Evolutionary conservation across 805 yeast genomes (phyloP), one percentile per base, ranked within the genome.

Genomic region (Starmerella gropengiesseri): DNA sequence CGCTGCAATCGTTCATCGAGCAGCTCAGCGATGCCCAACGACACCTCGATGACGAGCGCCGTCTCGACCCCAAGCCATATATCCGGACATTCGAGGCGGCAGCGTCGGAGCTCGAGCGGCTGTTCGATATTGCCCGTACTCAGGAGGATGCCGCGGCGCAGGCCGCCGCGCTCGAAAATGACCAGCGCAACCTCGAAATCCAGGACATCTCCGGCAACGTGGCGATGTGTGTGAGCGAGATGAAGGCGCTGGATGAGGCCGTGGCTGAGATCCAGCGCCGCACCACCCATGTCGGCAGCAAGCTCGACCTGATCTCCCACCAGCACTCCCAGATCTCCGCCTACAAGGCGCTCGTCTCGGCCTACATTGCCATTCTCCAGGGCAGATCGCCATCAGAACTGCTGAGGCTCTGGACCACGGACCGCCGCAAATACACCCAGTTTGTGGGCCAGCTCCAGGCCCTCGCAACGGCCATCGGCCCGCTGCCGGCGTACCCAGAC

Each of bases 81-180:
- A 89, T 89, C 36, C 73, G 95, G 52, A 84, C 95, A 0, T 87
- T 91, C 60, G 96, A 89, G 58, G 76, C 87, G 1, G 83, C 91
- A 2, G 65, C 86, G 34, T 69, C 76, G 35, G 89, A 84, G 55
- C 65, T 89, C 50, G 73, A 75, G 53, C 68, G 67, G 38, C 62
- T 91, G 32, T 69, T 69, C 35, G 71, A 69, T 1, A 79, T 79
- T 33, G 74, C 86, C 3, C 57, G 62, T 4, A 58, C 60, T 13
- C 69, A 69, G 41, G 78, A 75, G 48, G 62, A 62, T 4, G 61
- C 63, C n/a, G 66, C 77, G 18, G 79, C 73, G 37, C 63, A 62
- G 16, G 76, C 74, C 16, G 84, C 80, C 1, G 69, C 73, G 3
- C 65, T 68, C 18, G 73, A 69, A 48, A 91, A 84, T 58, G 58